These are phyloP conservation scores for Carpinus viminea DNA, from an alignment of 306 rosid genomes.

Conservation along the genomic window DNA sequence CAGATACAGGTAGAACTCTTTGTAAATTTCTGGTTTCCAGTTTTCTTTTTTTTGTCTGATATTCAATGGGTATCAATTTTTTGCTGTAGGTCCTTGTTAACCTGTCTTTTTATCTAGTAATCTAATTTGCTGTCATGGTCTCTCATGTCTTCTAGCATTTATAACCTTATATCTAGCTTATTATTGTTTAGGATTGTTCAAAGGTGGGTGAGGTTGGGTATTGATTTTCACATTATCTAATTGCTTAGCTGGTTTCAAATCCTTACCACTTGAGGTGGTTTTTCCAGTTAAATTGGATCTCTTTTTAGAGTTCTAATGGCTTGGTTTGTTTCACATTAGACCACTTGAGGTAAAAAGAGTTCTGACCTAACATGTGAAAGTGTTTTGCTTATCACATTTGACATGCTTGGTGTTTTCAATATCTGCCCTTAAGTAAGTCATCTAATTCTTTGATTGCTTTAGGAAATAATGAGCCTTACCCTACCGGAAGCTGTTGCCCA, in stretches of 20 bases:
- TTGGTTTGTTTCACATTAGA: neutral
- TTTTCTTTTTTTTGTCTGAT: constrained; percentile 8
- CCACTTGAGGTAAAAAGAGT: neutral
- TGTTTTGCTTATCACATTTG: neutral
- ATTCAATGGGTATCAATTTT: neutral
- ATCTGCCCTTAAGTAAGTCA: neutral
- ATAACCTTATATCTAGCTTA: neutral
- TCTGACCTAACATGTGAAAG: neutral
- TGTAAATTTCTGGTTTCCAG: constrained; percentile 2
- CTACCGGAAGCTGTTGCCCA: constrained; percentile 58
- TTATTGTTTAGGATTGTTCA: neutral
- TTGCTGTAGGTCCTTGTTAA: neutral
- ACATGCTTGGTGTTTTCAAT: neutral
- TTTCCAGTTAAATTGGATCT: neutral
- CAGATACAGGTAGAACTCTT: constrained; percentile 71
- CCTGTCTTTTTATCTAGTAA: neutral
- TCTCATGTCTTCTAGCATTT: neutral
- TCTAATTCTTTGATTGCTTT: neutral
- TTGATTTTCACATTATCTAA: neutral
- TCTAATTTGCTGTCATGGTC: neutral
- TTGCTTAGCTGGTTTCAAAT: neutral
- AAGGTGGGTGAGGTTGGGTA: neutral
- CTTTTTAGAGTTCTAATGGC: neutral
- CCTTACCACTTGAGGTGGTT: neutral
- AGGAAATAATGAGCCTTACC: neutral